These are phyloP conservation scores for Heliosperma pusillum DNA, from an alignment of 148 eudicot genomes.

Conservation along the genomic window DNA sequence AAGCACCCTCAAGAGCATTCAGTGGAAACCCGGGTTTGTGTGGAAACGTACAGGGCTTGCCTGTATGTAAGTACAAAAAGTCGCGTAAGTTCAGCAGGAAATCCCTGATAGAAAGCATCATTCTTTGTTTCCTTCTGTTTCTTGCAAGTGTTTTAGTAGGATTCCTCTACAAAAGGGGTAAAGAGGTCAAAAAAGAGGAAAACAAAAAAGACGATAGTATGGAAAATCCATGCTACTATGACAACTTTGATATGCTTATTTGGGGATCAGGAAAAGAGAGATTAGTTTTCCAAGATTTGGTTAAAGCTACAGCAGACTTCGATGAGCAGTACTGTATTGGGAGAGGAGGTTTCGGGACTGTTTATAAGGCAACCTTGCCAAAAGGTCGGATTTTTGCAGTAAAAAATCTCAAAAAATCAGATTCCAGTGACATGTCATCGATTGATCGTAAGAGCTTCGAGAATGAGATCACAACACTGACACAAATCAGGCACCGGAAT, in stretches of 20 bases:
- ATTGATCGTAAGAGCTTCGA: constrained; percentile 23
- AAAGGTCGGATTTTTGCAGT: constrained; percentile 34
- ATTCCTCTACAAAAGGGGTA: background rate
- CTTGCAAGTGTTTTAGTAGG: constrained; percentile 11
- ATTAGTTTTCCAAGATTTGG: constrained; percentile 21
- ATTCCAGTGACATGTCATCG: constrained; percentile 3
- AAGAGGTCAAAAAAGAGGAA: constrained; percentile 3
- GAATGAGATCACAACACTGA: constrained; percentile 32
- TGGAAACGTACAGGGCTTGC: constrained; percentile 15
- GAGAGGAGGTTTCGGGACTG: constrained; percentile 31
- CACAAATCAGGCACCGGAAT: constrained; percentile 32
- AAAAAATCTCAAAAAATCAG: constrained; percentile 11
- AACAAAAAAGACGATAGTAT: background rate
- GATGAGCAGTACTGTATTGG: constrained; percentile 28
- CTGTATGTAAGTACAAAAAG: constrained; percentile 3
- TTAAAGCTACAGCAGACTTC: constrained; percentile 27
- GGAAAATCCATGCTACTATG: constrained; percentile 13
- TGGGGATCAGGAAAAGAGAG: constrained; percentile 19
- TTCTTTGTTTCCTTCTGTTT: constrained; percentile 10
- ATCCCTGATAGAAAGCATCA: constrained; percentile 4
- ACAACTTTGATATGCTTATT: constrained; percentile 11
- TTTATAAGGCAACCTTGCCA: constrained; percentile 29
- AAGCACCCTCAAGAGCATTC: constrained; percentile 3
- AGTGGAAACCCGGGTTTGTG: constrained; percentile 22
- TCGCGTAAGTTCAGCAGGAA: constrained; percentile 7